These are phyloP conservation scores for Amphicarpaea edgeworthii DNA, from an alignment of 306 rosid genomes.

Conservation along the genomic window DNA sequence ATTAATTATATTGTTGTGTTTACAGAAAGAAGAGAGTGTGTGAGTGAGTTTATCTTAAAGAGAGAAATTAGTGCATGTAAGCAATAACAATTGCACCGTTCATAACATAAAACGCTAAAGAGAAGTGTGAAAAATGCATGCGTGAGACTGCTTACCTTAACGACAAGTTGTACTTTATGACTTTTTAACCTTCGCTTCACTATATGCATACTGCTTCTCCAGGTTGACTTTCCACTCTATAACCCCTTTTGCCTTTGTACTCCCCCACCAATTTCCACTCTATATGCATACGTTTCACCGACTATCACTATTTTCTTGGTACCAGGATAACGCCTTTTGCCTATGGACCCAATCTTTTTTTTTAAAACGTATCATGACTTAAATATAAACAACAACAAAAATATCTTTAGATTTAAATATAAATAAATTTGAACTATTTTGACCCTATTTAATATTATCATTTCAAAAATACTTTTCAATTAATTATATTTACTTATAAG, in stretches of 20 bases:
- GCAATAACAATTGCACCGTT: not conserved
- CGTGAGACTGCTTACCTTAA: not conserved
- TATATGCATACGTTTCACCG: no score
- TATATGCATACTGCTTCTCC: not conserved
- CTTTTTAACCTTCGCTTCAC: not conserved
- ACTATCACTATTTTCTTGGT: no score
- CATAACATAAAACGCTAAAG: not conserved
- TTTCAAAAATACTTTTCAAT: no score
- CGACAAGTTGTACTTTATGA: not conserved
- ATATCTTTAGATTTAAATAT: no score
- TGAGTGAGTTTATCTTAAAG: conserved; percentile 6
- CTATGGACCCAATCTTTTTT: no score
- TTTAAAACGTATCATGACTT: no score
- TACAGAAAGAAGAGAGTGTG: not conserved
- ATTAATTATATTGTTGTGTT: not conserved
- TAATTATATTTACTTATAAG: no score
- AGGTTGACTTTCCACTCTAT: conserved; percentile 23
- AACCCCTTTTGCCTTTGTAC: not conserved
- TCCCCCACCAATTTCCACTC: not conserved
- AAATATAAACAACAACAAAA: no score
- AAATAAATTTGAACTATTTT: no score
- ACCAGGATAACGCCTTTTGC: no score
- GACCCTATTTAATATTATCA: no score
- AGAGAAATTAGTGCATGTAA: conserved; percentile 40
- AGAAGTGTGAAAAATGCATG: conserved; percentile 17